phyloP scores from a whole-genome alignment of 75 land plant species.

The Gnetum montanum region DNA sequence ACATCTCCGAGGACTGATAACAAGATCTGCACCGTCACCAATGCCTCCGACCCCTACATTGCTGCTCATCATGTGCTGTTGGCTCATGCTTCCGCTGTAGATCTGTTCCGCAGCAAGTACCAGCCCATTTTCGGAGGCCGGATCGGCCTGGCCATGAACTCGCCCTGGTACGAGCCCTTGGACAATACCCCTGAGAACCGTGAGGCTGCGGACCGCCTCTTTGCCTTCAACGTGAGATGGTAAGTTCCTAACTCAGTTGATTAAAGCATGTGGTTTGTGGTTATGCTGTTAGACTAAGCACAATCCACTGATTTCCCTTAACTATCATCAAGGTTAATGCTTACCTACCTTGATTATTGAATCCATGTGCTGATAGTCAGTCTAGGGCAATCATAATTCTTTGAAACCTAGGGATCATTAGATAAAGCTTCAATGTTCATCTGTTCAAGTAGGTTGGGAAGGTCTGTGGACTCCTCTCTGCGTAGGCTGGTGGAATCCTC shows the following conservation, averaged over 20 bases:
- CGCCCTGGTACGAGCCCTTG: conserved; percentile 49
- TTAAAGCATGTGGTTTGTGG: neutral
- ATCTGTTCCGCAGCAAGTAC: neutral
- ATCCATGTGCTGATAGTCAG: conserved; percentile 12
- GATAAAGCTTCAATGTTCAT: too few species aligned
- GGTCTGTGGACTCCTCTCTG: too few species aligned
- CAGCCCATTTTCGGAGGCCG: conserved; percentile 44
- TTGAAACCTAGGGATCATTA: too few species aligned
- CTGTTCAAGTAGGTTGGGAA: too few species aligned
- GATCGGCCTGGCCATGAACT: conserved; percentile 38
- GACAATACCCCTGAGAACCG: conserved; percentile 19
- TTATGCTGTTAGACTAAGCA: neutral
- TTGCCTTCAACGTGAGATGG: conserved; percentile 44
- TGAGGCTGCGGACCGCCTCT: conserved; percentile 29
- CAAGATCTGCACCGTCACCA: conserved; percentile 18
- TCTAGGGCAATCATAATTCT: conserved; percentile 32
- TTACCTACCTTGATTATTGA: neutral
- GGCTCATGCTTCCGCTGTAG: conserved; percentile 27
- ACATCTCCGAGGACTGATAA: too few species aligned
- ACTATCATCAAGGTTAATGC: neutral
- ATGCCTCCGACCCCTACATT: conserved; percentile 31
- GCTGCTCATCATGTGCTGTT: conserved; percentile 20
- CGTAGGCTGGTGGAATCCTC: too few species aligned
- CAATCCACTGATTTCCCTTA: neutral
- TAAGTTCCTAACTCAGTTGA: too few species aligned